A percentile compares a stretch with the other conserved stretches of the same genome.
phyloP scores from a whole-genome alignment of 768 basidiomycete genomes.

The Amanita muscaria region DNA sequence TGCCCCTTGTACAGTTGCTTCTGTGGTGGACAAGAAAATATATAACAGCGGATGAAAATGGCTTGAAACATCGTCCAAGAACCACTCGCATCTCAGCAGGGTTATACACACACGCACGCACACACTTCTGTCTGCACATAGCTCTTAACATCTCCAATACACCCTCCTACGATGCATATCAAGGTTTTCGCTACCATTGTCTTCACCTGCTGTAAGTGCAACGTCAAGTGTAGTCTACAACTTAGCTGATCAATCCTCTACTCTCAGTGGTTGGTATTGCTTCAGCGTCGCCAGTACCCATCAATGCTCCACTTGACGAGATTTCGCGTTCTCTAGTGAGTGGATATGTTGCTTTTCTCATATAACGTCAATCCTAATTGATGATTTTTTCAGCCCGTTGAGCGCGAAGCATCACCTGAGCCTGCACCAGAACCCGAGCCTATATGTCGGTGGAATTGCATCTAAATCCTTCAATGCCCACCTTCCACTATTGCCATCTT shows the following conservation, averaged over 20 bases:
- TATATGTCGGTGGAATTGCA: slow-evolving; percentile 11
- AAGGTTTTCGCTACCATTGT: slow-evolving; percentile 17
- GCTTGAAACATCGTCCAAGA: background rate
- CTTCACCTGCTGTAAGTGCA: slow-evolving; percentile 21
- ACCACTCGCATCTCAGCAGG: background rate
- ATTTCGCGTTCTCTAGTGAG: slow-evolving; percentile 14
- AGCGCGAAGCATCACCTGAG: slow-evolving; percentile 16
- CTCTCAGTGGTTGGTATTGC: slow-evolving; percentile 14
- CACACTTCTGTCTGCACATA: background rate
- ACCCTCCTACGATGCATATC: slow-evolving; percentile 21
- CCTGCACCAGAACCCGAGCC: slow-evolving; percentile 5
- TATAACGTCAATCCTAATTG: background rate
- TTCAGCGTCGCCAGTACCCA: slow-evolving; percentile 23
- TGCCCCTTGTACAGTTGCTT: slow-evolving; percentile 14
- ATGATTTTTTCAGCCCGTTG: slow-evolving; percentile 11
- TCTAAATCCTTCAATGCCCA: slow-evolving; percentile 8
- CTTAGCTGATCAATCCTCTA: background rate
- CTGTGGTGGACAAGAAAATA: background rate
- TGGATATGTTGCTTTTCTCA: background rate
- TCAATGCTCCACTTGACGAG: slow-evolving; percentile 15
- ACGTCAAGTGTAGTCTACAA: background rate
- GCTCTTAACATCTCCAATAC: slow-evolving; percentile 6
- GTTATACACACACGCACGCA: background rate
- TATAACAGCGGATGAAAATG: background rate
- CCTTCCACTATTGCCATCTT: background rate